phyloP scores from a whole-genome alignment of 768 basidiomycete genomes.

The Epithele typhae region DNA sequence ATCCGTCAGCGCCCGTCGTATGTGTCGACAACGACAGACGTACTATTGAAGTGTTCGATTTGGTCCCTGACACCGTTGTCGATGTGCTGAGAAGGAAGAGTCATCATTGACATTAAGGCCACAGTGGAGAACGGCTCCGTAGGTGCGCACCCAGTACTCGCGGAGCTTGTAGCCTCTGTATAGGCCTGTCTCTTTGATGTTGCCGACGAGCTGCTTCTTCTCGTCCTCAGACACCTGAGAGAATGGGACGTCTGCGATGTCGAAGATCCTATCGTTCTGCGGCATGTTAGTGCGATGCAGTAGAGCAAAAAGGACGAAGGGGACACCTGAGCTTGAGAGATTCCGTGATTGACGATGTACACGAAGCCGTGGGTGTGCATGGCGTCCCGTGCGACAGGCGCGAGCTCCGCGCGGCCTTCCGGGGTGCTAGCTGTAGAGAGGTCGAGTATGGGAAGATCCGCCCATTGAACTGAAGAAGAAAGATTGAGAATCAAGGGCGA shows the following conservation, averaged over 20 bases:
- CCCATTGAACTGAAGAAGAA: constrained; percentile 34
- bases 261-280: constrained; percentile 42
- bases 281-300: too few species aligned
- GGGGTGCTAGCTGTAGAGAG: constrained; percentile 22
- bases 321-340: constrained; percentile 22
- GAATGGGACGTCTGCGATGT: constrained; percentile 44
- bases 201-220: constrained; percentile 35
- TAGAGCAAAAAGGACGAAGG: too few species aligned
- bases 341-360: constrained; percentile 30
- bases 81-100: constrained; percentile 29
- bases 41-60: constrained; percentile 41
- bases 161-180: constrained; percentile 52
- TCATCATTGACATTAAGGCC: neutral
- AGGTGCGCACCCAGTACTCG: constrained; percentile 41
- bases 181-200: constrained; percentile 39
- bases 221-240: constrained; percentile 36
- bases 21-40: constrained; percentile 2
- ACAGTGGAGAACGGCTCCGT: neutral
- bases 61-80: constrained; percentile 39
- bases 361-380: constrained; percentile 28
- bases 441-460: constrained; percentile 29
- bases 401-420: constrained; percentile 25
- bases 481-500: too few species aligned
- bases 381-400: constrained; percentile 22
- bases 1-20: neutral